These are phyloP conservation scores for Umbilicus rupestris DNA, from an alignment of 164 flowering plant genomes.

Conservation along the genomic window DNA sequence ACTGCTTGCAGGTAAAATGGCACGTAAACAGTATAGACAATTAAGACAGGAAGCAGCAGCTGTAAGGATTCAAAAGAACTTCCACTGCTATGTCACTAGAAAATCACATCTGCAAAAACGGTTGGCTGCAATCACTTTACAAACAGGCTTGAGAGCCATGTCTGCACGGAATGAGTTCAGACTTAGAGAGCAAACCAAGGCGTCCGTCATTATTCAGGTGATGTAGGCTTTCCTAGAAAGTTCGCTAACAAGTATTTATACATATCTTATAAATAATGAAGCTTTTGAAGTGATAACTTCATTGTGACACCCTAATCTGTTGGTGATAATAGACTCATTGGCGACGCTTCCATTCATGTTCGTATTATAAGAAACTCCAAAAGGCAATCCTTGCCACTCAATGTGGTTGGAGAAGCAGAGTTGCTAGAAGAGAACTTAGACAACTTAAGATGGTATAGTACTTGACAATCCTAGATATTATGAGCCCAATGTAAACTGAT, in stretches of 20 bases:
- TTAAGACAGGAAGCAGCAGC: slow-evolving; percentile 78
- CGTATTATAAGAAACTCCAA: slow-evolving; percentile 71
- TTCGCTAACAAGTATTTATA: too few relatives aligned
- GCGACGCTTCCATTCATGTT: slow-evolving; percentile 58
- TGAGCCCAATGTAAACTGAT: too few relatives aligned
- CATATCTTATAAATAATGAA: too few relatives aligned
- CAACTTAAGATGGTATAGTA: slow-evolving; percentile 87
- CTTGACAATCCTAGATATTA: too few relatives aligned
- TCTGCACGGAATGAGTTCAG: slow-evolving; percentile 83
- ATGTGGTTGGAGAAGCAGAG: slow-evolving; percentile 89
- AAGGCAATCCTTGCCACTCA: slow-evolving; percentile 68
- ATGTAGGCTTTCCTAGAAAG: too few relatives aligned
- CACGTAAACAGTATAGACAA: slow-evolving; percentile 59
- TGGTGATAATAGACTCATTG: slow-evolving; percentile 53
- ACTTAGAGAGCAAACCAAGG: slow-evolving; percentile 79
- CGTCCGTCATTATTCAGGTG: slow-evolving; percentile 78
- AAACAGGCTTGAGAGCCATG: slow-evolving; percentile 92
- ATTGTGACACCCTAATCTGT: slow-evolving; percentile 5
- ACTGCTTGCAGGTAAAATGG: slow-evolving; percentile 43
- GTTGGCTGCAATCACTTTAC: slow-evolving; percentile 58
- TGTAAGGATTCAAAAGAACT: slow-evolving; percentile 68
- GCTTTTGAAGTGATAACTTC: background rate
- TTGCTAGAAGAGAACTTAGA: slow-evolving; percentile 85
- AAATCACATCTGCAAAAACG: slow-evolving; percentile 38
- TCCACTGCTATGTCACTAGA: slow-evolving; percentile 42